These are phyloP conservation scores for Oryza meyeriana DNA, from an alignment of 176 grass and related monocot species.

Conservation along the genomic window DNA sequence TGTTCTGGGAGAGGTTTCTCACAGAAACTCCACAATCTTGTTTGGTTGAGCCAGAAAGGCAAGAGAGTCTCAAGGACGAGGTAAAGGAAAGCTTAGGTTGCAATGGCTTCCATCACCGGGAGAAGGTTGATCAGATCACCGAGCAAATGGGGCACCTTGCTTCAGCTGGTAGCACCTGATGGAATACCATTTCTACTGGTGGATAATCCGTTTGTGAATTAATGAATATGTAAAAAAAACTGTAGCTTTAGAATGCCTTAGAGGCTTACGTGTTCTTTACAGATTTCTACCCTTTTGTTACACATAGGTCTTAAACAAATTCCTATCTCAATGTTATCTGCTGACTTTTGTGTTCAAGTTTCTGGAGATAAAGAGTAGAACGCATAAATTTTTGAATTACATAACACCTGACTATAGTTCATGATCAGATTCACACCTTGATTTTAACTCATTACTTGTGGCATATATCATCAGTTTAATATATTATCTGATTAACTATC, in stretches of 20 bases:
- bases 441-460: background rate
- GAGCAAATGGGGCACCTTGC: conserved; percentile 45
- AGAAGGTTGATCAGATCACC: conserved; percentile 33
- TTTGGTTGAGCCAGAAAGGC: conserved; percentile 21
- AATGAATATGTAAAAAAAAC: conserved; percentile 11
- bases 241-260: conserved; percentile 8
- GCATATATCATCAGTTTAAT: too few species aligned
- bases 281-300: background rate
- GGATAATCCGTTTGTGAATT: background rate
- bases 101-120: background rate
- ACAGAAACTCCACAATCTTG: conserved; percentile 34
- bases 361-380: background rate
- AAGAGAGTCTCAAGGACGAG: conserved; percentile 13
- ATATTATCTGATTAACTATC: too few species aligned
- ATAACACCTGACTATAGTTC: background rate
- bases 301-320: background rate
- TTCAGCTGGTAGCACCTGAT: conserved; percentile 43
- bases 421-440: background rate
- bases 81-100: background rate
- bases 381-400: background rate
- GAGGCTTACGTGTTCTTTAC: background rate
- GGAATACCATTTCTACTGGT: background rate
- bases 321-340: background rate
- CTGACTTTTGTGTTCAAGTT: background rate
- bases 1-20: conserved; percentile 74